Evolutionary conservation across 2,329 filamentous ascomycete genomes (phyloP), one percentile per base, ranked within the genome.

Genomic region (Malbranchea cinnamomea): DNA sequence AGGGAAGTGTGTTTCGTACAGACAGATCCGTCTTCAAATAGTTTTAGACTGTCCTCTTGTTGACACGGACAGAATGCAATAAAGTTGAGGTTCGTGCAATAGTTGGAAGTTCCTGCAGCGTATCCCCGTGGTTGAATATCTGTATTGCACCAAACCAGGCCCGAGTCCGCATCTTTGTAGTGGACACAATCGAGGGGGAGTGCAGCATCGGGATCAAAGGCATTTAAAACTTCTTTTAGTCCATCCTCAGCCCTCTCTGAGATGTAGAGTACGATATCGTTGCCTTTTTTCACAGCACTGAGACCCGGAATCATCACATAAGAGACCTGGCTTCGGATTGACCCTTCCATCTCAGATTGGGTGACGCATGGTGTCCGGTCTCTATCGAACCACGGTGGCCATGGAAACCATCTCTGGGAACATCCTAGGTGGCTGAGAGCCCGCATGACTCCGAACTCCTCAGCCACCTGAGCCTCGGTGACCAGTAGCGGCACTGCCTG

Each of bases 51-150:
- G 11, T 36, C 28, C 10, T 20, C 13, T 15, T 36, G 11, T 12
- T 36, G 34, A n/a, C 31, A 24, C 3, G 34, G 34, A 12, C 31
- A 36, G 15, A 36, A 36, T 10, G 31, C 28, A 16, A 36, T 30
- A 28, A 20, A 34, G 11, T 31, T 31, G 23, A 36, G 16, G 16
- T 36, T 36, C 34, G 34, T 36, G 15, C 31, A 33, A n/a, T 28
- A 15, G 14, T 27, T 31, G 18, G 34, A 34, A 14, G 13, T 36
- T 7, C 34, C 34, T 5, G 34, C 27, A 2, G 26, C 22, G 23
- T 36, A 36, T 24, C 22, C 34, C 5, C 28, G 16, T 10, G 28
- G 28, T 4, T 33, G 18, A 9, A 11, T 18, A 21, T 31, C 31
- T 14, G 18, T 23, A 28, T 36, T 36, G 13, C 25, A 26, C 34